A percentile compares a stretch with the other conserved stretches of the same genome.
These are phyloP conservation scores for Venturia nashicola DNA, from an alignment of 2,329 filamentous ascomycete genomes.

Conservation along the genomic window DNA sequence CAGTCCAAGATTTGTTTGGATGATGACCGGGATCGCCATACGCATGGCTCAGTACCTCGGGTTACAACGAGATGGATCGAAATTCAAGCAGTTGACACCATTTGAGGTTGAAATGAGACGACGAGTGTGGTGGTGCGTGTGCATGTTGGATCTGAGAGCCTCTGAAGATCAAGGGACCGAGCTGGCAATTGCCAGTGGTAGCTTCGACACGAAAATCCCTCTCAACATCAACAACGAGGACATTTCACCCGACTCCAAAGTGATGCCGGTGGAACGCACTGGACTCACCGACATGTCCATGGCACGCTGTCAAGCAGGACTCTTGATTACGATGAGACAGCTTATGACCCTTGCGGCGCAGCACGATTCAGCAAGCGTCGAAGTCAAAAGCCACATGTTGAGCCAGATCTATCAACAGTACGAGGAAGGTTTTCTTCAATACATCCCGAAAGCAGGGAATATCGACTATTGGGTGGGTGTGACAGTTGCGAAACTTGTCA, in stretches of 20 bases:
- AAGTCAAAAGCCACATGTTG: slow-evolving; percentile 35
- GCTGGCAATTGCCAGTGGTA: neutral
- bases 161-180: slow-evolving; percentile 32
- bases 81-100: slow-evolving; percentile 39
- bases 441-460: slow-evolving; percentile 18
- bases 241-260: slow-evolving; percentile 29
- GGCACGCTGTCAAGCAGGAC: slow-evolving; percentile 21
- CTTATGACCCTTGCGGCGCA: slow-evolving; percentile 24
- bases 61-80: slow-evolving; percentile 45
- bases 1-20: slow-evolving; percentile 44
- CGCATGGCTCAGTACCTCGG: slow-evolving; percentile 49
- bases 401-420: slow-evolving; percentile 32
- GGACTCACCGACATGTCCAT: slow-evolving; percentile 34
- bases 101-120: slow-evolving; percentile 49
- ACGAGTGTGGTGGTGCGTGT: slow-evolving; percentile 50
- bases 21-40: slow-evolving; percentile 49
- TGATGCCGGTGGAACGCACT: slow-evolving; percentile 26
- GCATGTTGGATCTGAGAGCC: slow-evolving; percentile 45
- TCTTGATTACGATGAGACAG: slow-evolving; percentile 25
- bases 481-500: slow-evolving; percentile 34
- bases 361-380: slow-evolving; percentile 21
- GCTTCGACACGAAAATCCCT: slow-evolving; percentile 36
- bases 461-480: slow-evolving; percentile 28
- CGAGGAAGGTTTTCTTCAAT: slow-evolving; percentile 32
- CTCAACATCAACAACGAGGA: slow-evolving; percentile 43